Evolutionary conservation across 2,329 filamentous ascomycete species (phyloP).

Genomic region (Balansia obtecta): DNA sequence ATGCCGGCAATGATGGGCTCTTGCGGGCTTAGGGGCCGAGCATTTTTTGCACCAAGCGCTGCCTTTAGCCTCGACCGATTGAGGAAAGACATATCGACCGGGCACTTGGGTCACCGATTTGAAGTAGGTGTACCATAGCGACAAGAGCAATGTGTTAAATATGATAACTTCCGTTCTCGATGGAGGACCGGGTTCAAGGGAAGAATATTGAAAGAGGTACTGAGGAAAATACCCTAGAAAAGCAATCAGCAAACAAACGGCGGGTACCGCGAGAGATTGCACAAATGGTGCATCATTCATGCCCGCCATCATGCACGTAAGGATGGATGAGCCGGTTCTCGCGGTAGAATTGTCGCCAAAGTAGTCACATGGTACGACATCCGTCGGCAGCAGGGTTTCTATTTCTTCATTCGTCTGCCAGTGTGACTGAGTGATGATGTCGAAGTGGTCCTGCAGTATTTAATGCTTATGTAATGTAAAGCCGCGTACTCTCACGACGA

Average conservation of each 20-base stretch:
- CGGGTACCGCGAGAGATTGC: conserved; percentile 52
- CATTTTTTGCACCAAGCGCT: conserved; percentile 65
- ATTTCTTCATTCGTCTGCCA: no score
- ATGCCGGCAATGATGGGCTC: conserved; percentile 70
- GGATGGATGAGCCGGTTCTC: background rate
- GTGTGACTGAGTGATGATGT: no score
- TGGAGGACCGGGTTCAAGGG: conserved; percentile 48
- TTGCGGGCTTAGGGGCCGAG: conserved; percentile 57
- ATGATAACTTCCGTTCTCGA: conserved; percentile 40
- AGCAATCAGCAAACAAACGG: conserved; percentile 50
- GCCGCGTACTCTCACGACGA: background rate
- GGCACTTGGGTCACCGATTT: conserved; percentile 44
- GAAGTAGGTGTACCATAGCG: conserved; percentile 60
- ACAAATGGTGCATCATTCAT: conserved; percentile 29
- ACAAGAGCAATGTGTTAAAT: conserved; percentile 54
- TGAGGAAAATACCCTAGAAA: conserved; percentile 66
- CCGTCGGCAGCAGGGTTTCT: background rate
- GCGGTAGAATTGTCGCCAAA: background rate
- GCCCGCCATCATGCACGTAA: conserved; percentile 25
- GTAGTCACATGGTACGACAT: background rate
- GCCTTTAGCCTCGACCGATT: conserved; percentile 21
- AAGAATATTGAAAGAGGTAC: conserved; percentile 47
- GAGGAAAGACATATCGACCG: conserved; percentile 38
- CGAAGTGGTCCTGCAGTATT: background rate
- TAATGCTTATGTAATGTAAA: background rate